Evolutionary conservation across 148 eudicot species (phyloP), one percentile per base, ranked within the genome.

Genomic region (Vaccinium corymbosum): DNA sequence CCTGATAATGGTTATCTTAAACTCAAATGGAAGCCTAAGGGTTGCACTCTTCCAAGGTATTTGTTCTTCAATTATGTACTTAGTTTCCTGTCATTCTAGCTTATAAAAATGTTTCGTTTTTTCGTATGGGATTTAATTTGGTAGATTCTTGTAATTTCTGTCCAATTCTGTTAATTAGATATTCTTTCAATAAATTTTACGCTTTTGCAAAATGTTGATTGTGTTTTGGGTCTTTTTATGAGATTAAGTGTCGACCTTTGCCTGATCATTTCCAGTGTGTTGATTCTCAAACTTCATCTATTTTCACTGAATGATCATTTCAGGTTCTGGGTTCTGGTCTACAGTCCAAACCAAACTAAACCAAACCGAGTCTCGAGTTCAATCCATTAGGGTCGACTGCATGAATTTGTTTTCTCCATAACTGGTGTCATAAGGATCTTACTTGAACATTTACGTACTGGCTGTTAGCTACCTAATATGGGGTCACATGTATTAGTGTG

Each of bases 21-120:
- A 76, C 90, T 88, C 82, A 94, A 92, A 85, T 94, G 98, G 98
- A 92, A 92, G 82, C 98, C 98, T 15, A 87, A 86, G 72, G 80
- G 78, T 32, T 94, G 97, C 87, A 88, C 1, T 79, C 81, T 79
- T 79, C 98, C 97, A 70, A 93, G 98, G 98, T 95, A 90, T 0
- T n/a, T n/a, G n/a, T n/a, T n/a, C n/a, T n/a, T n/a, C n/a, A n/a
- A n/a, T n/a, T n/a, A n/a, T n/a, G n/a, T n/a, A n/a, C n/a, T n/a
- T 61, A 3, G 46, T 59, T 57, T 32, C 25, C 32, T 53, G 15
- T 64, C 78, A 19, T 74, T 46, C 51, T 19, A 38, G 7, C 70
- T 55, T 16, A 32, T 48, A 52, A 42, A 16, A 20, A 46, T 50
- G 42, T 70, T 48, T 7, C 22, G 70, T 16, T 52, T 32, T 29